A percentile compares a stretch with the other conserved stretches of the same genome.
Conservation (phyloP, 768 basidiomycete species). For the Naganishia onofrii region DNA sequence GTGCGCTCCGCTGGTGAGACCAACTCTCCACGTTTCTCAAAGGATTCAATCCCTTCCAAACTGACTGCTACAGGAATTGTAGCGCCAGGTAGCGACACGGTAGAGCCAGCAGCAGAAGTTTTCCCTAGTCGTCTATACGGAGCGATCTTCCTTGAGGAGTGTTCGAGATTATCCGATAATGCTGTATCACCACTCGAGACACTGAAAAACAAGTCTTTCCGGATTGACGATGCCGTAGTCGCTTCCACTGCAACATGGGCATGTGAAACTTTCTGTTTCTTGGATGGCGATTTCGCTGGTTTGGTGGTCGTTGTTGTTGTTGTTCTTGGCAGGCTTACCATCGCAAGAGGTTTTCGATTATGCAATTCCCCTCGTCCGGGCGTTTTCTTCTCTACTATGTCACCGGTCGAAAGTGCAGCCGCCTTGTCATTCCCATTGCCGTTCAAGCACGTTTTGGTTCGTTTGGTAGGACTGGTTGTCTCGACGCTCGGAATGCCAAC, state of each 20-base stretch:
- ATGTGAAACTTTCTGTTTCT: neutral
- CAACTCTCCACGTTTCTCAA: neutral
- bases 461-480: neutral
- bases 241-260: neutral
- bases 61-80: neutral
- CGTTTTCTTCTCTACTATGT: neutral
- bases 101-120: constrained; percentile 10
- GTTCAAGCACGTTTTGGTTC: neutral
- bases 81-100: neutral
- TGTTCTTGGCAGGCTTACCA: neutral
- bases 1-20: neutral
- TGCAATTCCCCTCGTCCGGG: constrained; percentile 5
- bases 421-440: neutral
- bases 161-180: neutral
- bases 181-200: neutral
- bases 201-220: neutral
- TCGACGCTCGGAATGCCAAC: neutral
- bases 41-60: constrained; percentile 10
- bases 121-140: constrained; percentile 10
- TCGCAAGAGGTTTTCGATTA: neutral
- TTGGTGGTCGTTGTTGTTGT: neutral
- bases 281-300: neutral
- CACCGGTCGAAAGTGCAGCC: neutral
- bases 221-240: neutral
- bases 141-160: neutral